Percentiles rank a stretch among this genome's conserved stretches.
Evolutionary conservation across 805 yeast genomes (phyloP).

Genomic region (Saccharomycopsis malanga): DNA sequence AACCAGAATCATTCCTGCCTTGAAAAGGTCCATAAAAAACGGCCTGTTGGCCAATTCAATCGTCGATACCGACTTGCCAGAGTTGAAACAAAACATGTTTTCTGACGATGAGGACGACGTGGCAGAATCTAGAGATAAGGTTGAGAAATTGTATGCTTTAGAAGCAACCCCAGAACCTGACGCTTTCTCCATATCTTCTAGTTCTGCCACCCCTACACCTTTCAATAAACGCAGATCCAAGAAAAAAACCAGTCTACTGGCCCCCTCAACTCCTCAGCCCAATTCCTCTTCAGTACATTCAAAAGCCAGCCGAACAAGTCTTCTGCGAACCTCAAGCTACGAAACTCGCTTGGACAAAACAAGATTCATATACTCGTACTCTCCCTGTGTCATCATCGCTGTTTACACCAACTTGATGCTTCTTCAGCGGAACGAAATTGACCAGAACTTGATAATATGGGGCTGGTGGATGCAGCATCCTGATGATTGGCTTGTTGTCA

Average conservation of each 20-base stretch:
- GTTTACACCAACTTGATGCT: slow-evolving; percentile 91
- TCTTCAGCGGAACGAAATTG: slow-evolving; percentile 76
- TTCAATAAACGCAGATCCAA: neutral
- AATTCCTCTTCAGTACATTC: neutral
- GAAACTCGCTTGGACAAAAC: slow-evolving; percentile 24
- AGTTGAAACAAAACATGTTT: neutral
- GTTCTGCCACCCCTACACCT: neutral
- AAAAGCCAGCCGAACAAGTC: neutral
- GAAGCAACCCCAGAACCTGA: slow-evolving; percentile 18
- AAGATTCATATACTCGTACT: slow-evolving; percentile 72
- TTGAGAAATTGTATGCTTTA: slow-evolving; percentile 16
- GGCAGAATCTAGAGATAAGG: neutral
- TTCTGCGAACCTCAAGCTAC: neutral
- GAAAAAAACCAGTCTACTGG: no score
- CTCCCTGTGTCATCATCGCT: slow-evolving; percentile 91
- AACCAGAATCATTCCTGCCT: slow-evolving; percentile 83
- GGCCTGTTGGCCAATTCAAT: slow-evolving; percentile 26
- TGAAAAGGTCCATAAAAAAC: slow-evolving; percentile 28
- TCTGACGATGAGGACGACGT: slow-evolving; percentile 9
- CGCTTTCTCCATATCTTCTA: slow-evolving; percentile 2
- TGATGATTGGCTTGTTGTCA: slow-evolving; percentile 30
- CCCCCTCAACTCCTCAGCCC: no score
- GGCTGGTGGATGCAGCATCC: slow-evolving; percentile 37
- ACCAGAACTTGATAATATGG: slow-evolving; percentile 55
- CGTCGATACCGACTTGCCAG: neutral